Evolutionary conservation across 2,329 filamentous ascomycete species (phyloP).

Genomic region (Nothomitra cinnamomea): DNA sequence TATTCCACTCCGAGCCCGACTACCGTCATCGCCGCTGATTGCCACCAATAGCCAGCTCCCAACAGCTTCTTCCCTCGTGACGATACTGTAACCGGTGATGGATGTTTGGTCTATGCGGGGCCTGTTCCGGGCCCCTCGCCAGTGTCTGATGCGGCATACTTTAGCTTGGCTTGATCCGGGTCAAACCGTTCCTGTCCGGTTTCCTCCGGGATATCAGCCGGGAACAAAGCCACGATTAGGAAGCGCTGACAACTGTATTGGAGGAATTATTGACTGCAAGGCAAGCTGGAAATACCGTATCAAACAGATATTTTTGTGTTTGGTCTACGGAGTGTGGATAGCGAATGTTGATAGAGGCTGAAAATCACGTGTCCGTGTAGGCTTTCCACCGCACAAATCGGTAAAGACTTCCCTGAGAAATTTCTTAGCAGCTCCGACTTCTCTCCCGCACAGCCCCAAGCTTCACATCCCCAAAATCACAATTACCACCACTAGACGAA

Average conservation of each 20-base stretch:
- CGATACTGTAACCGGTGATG: background rate
- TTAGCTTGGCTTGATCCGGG: background rate
- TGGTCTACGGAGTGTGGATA: slow-evolving; percentile 4
- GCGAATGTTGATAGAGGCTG: slow-evolving; percentile 2
- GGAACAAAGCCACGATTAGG: too few species aligned
- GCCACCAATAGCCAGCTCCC: slow-evolving; percentile 3
- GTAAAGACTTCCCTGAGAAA: background rate
- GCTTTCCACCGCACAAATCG: background rate
- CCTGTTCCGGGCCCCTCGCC: background rate
- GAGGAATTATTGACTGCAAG: too few species aligned
- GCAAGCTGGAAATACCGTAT: too few species aligned
- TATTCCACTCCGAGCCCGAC: background rate
- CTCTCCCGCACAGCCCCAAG: background rate
- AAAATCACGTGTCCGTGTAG: background rate
- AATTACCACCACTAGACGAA: background rate
- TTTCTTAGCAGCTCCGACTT: background rate
- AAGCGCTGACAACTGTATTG: too few species aligned
- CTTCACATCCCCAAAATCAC: background rate
- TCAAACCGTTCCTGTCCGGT: too few species aligned
- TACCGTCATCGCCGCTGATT: background rate
- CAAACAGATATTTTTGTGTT: too few species aligned
- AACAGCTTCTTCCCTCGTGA: background rate
- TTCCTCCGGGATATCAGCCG: too few species aligned
- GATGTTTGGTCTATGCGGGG: too few species aligned
- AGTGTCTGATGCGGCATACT: background rate